Percentiles rank a stretch among this genome's conserved stretches.
Evolutionary conservation across 2,329 filamentous ascomycete species (phyloP).

Genomic region (Paracoccidioides brasiliensis): DNA sequence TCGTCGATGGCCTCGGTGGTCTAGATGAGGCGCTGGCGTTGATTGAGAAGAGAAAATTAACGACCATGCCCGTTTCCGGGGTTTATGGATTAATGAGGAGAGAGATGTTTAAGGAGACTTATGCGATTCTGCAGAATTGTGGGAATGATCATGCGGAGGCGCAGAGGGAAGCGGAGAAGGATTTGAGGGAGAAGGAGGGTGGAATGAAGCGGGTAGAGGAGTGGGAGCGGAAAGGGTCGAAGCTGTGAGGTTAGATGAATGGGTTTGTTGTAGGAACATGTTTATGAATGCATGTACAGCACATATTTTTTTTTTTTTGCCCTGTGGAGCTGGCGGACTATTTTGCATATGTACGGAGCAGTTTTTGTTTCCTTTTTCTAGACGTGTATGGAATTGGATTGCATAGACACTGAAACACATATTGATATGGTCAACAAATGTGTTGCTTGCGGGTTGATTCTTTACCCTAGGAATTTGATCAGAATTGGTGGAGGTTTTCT

Average conservation of each 20-base stretch:
- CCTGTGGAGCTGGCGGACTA: neutral
- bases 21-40: conserved; percentile 50
- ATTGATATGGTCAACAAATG: neutral
- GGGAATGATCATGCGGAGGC: conserved; percentile 32
- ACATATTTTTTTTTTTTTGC: neutral
- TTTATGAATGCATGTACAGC: neutral
- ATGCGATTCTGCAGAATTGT: conserved; percentile 45
- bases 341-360: neutral
- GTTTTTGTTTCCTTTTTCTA: neutral
- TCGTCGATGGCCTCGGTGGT: conserved; percentile 57
- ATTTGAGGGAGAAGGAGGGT: conserved; percentile 28
- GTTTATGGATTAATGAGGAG: conserved; percentile 60
- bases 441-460: too few species aligned
- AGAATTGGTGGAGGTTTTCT: neutral
- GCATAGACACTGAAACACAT: neutral
- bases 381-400: neutral
- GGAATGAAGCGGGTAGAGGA: conserved; percentile 36
- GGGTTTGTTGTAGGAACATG: neutral
- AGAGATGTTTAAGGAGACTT: conserved; percentile 59
- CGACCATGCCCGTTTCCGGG: conserved; percentile 48
- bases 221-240: conserved; percentile 31
- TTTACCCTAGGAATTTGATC: too few species aligned
- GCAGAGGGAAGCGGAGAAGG: conserved; percentile 39
- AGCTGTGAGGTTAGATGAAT: neutral
- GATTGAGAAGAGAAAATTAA: conserved; percentile 45